Base-by-base conservation (phyloP, 179 eudicot species). In the Gypsophila paniculata region DNA sequence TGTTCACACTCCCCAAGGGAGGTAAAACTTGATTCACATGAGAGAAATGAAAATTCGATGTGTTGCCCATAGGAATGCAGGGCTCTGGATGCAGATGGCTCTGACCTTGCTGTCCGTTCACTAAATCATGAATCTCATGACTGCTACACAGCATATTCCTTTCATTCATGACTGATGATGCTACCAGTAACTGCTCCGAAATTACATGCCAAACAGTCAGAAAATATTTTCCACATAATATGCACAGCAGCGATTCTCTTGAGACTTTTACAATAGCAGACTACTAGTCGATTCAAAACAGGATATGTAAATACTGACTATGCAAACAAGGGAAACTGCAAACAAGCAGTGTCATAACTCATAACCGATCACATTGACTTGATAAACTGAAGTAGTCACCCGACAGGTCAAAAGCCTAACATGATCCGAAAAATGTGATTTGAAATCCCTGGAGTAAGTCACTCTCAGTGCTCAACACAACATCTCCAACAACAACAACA, bases 1-100 rank as follows among this genome's bases (percentile, higher is more conserved):
- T 84, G 78, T 78, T 70, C 44, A 75, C 21, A 70, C 70, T 85
- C 61, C 79, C 88, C 6, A 90, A 68, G 69, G 88, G 75, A 42
- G 89, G 91, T 61, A 86, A 49, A 13, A 82, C 73, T 4, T 81
- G 62, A 72, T 69, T 87, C 59, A 80, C 62, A 75, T 53, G 86
- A 64, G 86, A 83, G 49, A 77, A 91, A 18, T 82, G 80, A 58
- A 70, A 86, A 81, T 78, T 87, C 38, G 83, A 44, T 34, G 83
- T 42, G 77, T 74, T 80, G 49, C 89, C 85, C 71, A 80, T 68
- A 61, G 83, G 69, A 65, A 86, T 77, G 75, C 80, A 85, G 38
- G 96, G 89, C 72, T 87, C 90, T 10, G 89, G 90, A 74, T 72
- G 84, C 55, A 78, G 68, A 72, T 78, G 91, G 79, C 79, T 75